phyloP scores from a whole-genome alignment of 106 monocot species.

The Allium cepa region DNA sequence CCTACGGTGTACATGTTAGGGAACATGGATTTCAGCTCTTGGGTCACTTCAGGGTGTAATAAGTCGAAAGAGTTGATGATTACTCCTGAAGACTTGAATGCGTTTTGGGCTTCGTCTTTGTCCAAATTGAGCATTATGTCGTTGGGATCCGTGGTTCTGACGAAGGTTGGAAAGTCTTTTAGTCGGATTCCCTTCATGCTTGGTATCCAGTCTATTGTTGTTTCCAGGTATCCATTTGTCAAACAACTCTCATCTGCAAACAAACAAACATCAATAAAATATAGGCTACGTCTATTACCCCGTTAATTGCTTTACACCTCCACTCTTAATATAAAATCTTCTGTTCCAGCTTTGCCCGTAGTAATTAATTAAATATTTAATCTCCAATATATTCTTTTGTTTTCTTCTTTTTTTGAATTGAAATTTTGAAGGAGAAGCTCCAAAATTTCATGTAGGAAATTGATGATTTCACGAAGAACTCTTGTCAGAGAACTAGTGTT shows the following conservation, averaged over 20 bases:
- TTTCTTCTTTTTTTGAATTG: no score
- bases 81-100: conserved; percentile 27
- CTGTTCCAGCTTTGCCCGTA: no score
- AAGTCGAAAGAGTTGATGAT: conserved; percentile 69
- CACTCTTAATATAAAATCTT: no score
- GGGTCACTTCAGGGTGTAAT: conserved; percentile 32
- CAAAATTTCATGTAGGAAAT: no score
- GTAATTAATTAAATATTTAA: no score
- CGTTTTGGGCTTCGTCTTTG: conserved; percentile 37
- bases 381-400: no score
- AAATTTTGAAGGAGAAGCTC: no score
- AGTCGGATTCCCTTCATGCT: conserved; percentile 51
- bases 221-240: conserved; percentile 58
- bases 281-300: no score
- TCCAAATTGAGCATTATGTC: conserved; percentile 35
- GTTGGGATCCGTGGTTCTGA: conserved; percentile 43
- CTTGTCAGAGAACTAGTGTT: no score
- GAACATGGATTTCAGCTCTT: conserved; percentile 31
- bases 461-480: no score
- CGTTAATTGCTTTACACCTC: no score
- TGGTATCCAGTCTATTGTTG: conserved; percentile 49
- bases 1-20: conserved; percentile 57
- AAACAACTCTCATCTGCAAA: conserved; percentile 42
- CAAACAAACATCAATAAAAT: no score
- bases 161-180: conserved; percentile 51